Evolutionary conservation across 345 rosid genomes (phyloP).

Genomic region (Dovyalis caffra): DNA sequence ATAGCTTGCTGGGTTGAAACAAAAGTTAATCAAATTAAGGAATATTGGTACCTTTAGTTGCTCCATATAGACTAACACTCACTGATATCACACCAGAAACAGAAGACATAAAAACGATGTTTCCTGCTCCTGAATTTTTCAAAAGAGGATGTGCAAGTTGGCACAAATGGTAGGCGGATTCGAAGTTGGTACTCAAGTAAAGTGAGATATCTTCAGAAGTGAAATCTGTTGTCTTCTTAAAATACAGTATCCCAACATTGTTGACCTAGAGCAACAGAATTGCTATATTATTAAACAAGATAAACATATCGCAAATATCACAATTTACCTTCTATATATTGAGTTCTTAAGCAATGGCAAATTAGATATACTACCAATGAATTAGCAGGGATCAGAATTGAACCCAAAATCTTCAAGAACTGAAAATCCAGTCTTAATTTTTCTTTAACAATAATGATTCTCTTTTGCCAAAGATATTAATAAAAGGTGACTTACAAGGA

Average conservation of each 20-base stretch:
- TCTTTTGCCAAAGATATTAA: neutral
- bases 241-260: slow-evolving; percentile 12
- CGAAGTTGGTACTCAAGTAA: slow-evolving; percentile 9
- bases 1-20: neutral
- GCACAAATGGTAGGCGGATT: slow-evolving; percentile 17
- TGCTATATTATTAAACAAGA: neutral
- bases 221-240: slow-evolving; percentile 4
- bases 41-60: slow-evolving; percentile 13
- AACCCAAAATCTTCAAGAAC: neutral
- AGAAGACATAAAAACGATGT: slow-evolving; percentile 26
- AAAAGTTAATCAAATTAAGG: neutral
- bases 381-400: neutral
- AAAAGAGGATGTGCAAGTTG: slow-evolving; percentile 28
- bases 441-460: neutral
- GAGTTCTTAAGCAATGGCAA: neutral
- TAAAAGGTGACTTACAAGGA: slow-evolving; percentile 14
- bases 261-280: slow-evolving; percentile 15
- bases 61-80: neutral
- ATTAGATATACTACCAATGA: neutral
- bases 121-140: slow-evolving; percentile 19
- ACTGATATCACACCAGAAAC: slow-evolving; percentile 1
- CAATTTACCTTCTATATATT: neutral
- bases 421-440: neutral
- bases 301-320: neutral
- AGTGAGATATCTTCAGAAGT: slow-evolving; percentile 10